Base-by-base conservation (phyloP, 306 rosid species). In the Canavalia ensiformis region DNA sequence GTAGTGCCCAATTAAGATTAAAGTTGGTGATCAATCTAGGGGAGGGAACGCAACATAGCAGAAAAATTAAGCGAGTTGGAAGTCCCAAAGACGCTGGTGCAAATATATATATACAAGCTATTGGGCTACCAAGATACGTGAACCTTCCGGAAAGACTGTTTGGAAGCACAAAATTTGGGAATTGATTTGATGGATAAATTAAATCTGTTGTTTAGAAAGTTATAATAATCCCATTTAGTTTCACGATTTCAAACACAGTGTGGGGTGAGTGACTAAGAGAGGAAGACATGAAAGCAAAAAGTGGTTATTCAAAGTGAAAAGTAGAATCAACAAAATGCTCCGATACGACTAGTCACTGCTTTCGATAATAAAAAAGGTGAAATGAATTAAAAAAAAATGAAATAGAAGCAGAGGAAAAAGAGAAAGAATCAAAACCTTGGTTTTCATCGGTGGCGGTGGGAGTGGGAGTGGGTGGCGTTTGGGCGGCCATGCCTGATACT, bases 401-500 rank as follows among this genome's bases (percentile, higher is more conserved):
- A 67, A 18, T 29, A 42, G 47, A 25, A 4, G 2, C 13, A 9
- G 76, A 50, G 8, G 1, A 46, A 13, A 49, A 51, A 8, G 11
- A 47, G 7, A 31, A 29, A 18, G 60, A 76, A 55, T 2, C 0
- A 42, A 71, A 35, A 94, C 98, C 97, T 85, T 84, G 81, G 57
- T 81, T 86, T 2, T 71, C 82, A 6, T 82, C 91, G 55, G 82
- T 4, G 52, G 84, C 79, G 78, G 84, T 31, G 78, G 89, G 64
- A 65, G 75, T 10, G 58, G 89, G 63, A 63, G 88, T 81, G 28
- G 87, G 73, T 63, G 72, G 82, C 37, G 89, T 80, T 68, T 92
- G 87, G 34, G 88, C 37, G 69, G 89, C 87, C 94, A 91, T 92
- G 60, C 41, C 52, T 30, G 55, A 84, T 77, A 71, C 62, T 64